Evolutionary conservation across 23 red algal genomes (phyloP).

Genomic region (Chondrus crispus): DNA sequence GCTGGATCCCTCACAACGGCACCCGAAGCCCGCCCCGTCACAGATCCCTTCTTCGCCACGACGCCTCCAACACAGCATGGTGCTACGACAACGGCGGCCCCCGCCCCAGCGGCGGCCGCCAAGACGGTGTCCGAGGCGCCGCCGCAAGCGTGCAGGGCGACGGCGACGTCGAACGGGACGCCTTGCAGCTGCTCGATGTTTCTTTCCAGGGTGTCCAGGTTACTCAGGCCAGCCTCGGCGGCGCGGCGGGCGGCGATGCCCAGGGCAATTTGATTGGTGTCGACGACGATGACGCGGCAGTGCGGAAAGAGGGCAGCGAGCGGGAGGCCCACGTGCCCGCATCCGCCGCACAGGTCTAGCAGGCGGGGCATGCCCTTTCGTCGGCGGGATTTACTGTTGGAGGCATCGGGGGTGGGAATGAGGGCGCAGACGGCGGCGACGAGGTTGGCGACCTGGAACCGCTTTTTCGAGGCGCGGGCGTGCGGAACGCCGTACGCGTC

Average conservation of each 20-base stretch:
- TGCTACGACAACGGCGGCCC: constrained; percentile 42
- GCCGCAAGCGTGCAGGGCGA: constrained; percentile 70
- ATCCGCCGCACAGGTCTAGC: constrained; percentile 72
- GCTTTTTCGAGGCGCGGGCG: constrained; percentile 26
- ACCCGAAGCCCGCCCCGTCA: neutral
- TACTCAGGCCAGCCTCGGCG: constrained; percentile 1
- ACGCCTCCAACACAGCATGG: constrained; percentile 66
- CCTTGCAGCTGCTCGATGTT: constrained; percentile 27
- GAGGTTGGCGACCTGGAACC: constrained; percentile 20
- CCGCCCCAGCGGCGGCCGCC: neutral
- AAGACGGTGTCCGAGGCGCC: constrained; percentile 56
- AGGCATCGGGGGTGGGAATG: neutral
- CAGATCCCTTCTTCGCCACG: neutral
- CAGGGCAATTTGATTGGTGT: constrained; percentile 26
- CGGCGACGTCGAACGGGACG: constrained; percentile 36
- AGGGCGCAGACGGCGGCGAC: neutral
- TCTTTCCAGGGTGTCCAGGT: constrained; percentile 5
- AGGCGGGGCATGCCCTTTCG: neutral
- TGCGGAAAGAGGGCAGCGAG: constrained; percentile 46
- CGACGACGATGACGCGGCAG: constrained; percentile 30
- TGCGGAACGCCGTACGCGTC: constrained; percentile 28
- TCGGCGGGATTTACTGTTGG: neutral
- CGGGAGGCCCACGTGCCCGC: constrained; percentile 53
- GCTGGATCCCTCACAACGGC: neutral
- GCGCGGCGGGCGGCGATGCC: constrained; percentile 37